Evolutionary conservation across 306 rosid species (phyloP), one percentile per base, ranked within the genome.

Genomic region (Leucaena leucocephala): DNA sequence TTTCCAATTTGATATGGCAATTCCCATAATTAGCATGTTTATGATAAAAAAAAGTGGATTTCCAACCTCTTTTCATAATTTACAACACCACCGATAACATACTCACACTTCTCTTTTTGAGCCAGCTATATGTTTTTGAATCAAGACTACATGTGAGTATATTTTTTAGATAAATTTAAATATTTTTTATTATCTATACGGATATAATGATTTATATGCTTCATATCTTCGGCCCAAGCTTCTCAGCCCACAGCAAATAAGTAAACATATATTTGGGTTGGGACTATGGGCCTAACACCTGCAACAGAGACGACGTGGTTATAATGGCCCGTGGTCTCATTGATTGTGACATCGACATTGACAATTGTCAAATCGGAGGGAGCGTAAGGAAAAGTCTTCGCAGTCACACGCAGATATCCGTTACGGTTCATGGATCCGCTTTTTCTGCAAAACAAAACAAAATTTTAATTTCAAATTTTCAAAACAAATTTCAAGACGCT

Each of bases 381-480:
- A 75, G 80, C 76, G 70, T 43, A 40, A 5, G 36, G 36, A 46
- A 83, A 81, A 80, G 84, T 76, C 81, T 43, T 80, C 6, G 5
- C 42, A 38, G 27, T 27, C 27, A 1, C 39, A 13, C 52, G 52
- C 17, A 46, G 17, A n/a, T 85, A 75, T 66, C 88, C 87, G 87
- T 82, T 87, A 71, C 13, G 54, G 34, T 43, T 67, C 13, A 55
- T 34, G 46, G 36, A 13, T 75, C 66, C 62, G 44, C 69, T 38
- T 67, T 76, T 74, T 4, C 65, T 74, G 1, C 44, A 36, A 6
- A 81, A 39, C 44, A 36, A 6, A 81, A 39, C 27, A 71, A n/a
- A 42, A 49, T 76, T 42, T 42, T 42, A 42, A 42, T 42, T 87
- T 89, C 89, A 88, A 88, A 91, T 85, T 91, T 89, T 89, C 91